Conservation (phyloP, 192 early-diverging fungal genomes). For the Funneliformis mosseae region DNA sequence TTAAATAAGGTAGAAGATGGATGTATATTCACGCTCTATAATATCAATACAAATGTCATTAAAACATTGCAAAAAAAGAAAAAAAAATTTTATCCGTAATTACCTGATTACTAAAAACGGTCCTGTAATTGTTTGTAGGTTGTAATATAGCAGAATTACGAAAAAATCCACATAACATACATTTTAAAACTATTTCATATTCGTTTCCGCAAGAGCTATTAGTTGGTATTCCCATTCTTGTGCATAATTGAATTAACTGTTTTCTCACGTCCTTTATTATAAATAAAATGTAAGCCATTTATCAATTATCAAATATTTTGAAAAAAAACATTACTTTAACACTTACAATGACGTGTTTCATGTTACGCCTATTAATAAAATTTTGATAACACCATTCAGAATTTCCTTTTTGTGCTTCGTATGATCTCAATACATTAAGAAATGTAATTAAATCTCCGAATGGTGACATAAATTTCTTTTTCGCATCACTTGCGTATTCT, state of each 20-base stretch:
- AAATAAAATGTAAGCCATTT: neutral
- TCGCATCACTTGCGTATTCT: slow-evolving; percentile 80
- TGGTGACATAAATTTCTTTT: slow-evolving; percentile 75
- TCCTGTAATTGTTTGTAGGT: slow-evolving; percentile 85
- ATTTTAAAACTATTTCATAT: slow-evolving; percentile 75
- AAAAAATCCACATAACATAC: slow-evolving; percentile 89
- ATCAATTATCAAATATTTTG: neutral
- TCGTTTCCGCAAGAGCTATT: slow-evolving; percentile 69
- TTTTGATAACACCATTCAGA: slow-evolving; percentile 88
- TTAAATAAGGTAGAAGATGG: slow-evolving; percentile 86
- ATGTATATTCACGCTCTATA: slow-evolving; percentile 82
- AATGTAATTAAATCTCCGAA: slow-evolving; percentile 96
- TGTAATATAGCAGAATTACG: slow-evolving; percentile 85
- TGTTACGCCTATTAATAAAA: slow-evolving; percentile 85
- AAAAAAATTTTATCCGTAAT: neutral
- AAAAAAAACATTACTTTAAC: neutral
- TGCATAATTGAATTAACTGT: slow-evolving; percentile 81
- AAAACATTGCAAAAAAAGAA: neutral
- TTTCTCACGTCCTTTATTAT: slow-evolving; percentile 73
- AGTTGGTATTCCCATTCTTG: slow-evolving; percentile 67
- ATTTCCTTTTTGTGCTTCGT: slow-evolving; percentile 77
- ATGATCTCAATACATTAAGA: slow-evolving; percentile 81
- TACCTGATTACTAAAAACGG: slow-evolving; percentile 54
- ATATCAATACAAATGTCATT: slow-evolving; percentile 47
- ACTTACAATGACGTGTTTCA: slow-evolving; percentile 78